These are phyloP conservation scores for Cercophora newfieldiana DNA, from an alignment of 495 filamentous ascomycete species.

Conservation along the genomic window DNA sequence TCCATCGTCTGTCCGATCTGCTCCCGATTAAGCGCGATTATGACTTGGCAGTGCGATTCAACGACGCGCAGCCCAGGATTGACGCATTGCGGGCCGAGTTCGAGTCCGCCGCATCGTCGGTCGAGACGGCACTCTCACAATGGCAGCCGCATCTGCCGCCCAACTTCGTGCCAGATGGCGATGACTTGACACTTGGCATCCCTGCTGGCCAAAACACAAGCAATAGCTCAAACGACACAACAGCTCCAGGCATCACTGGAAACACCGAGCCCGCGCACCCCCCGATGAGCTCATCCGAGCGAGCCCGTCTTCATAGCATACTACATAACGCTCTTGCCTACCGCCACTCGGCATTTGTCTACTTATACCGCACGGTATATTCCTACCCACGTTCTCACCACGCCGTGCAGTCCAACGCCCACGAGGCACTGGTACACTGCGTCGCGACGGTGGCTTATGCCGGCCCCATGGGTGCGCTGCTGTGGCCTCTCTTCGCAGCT, in stretches of 20 bases:
- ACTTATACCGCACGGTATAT: slow-evolving; percentile 59
- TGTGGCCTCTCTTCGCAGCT: slow-evolving; percentile 63
- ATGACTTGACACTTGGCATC: background rate
- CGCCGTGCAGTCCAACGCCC: slow-evolving; percentile 53
- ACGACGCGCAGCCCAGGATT: slow-evolving; percentile 45
- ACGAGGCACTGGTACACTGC: slow-evolving; percentile 52
- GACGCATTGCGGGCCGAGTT: slow-evolving; percentile 56
- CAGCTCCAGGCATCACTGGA: background rate
- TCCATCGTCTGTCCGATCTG: slow-evolving; percentile 60
- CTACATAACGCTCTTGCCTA: slow-evolving; percentile 63
- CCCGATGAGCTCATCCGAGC: slow-evolving; percentile 24
- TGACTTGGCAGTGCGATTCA: slow-evolving; percentile 41
- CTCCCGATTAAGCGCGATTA: slow-evolving; percentile 53
- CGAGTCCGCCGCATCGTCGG: slow-evolving; percentile 53
- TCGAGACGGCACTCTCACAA: slow-evolving; percentile 55
- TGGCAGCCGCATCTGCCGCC: slow-evolving; percentile 53
- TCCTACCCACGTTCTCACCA: slow-evolving; percentile 42
- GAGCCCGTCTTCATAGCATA: slow-evolving; percentile 46
- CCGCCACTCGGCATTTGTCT: slow-evolving; percentile 60
- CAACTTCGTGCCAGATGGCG: slow-evolving; percentile 21
- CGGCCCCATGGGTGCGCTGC: slow-evolving; percentile 59
- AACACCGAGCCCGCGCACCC: background rate
- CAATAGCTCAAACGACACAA: background rate
- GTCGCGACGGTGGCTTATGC: slow-evolving; percentile 49
- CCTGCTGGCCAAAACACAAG: background rate